Evolutionary conservation across 345 rosid genomes (phyloP), one percentile per base, ranked within the genome.

Genomic region (Ailanthus altissimus): DNA sequence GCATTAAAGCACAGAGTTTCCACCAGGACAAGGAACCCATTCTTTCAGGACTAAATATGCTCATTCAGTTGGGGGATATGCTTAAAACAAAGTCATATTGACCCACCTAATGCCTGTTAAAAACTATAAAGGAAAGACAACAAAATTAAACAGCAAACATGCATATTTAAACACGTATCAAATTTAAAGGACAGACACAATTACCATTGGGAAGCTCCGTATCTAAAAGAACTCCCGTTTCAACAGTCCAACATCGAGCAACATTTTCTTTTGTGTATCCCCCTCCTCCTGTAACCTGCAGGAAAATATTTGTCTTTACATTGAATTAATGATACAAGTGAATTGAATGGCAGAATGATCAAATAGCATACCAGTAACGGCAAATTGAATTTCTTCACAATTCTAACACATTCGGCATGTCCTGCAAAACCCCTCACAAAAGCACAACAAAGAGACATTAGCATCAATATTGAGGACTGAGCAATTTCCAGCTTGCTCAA

Each of bases 221-320:
- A 76, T 94, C 99, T 74, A 96, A 81, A 61, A 96, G 94, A 74
- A 89, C 94, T 73, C 97, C 97, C 5, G 99, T 96, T 83, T 96
- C 99, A 77, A 96, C 89, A 6, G 97, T 88, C 98, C 99, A 96
- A 83, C 99, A 96, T 68, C 98, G 88, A 80, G 99, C 99, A 50
- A 96, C 99, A 82, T 96, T 96, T 87, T 93, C 97, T 77, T 96
- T 96, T 36, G 98, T 96, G 77, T 96, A 96, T 75, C 99, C 98
- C 65, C 98, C 99, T 77, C 99, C 98, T 77, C 99, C 99, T 15
- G 99, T 93, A 75, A 96, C 99, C 99, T 96, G 85, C 60, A 69
- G 75, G 42, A 58, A 64, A 58, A 59, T 26, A 15, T 20, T 49
- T 60, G 23, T 49, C 43, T 74, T 2, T 15, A 45, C 67, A 53